Evolutionary conservation across 495 filamentous ascomycete genomes (phyloP), one percentile per base, ranked within the genome.

Genomic region (Penicillium argentinense): DNA sequence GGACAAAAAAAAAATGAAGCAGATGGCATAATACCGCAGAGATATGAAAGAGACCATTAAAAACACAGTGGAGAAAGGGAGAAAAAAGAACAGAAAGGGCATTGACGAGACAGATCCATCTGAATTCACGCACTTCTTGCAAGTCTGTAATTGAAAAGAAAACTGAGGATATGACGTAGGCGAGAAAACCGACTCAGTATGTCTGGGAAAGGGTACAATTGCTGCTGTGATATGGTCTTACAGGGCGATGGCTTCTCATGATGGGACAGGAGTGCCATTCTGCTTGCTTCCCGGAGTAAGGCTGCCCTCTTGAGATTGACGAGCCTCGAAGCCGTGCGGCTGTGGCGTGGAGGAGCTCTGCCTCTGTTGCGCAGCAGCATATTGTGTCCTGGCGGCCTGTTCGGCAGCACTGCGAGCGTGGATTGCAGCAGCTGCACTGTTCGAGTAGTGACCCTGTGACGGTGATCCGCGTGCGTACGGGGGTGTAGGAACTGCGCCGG

Each of bases 371-470:
- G 68, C 61, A 22, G 66, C 66, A 4, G 66, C 71, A 32, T 73
- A 37, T 45, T 78, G 72, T 21, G 68, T 63, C 56, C 68, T 76
- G 2, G 63, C 58, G n/a, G 71, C 68, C 56, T 75, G 75, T 45
- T 77, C 75, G 17, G 69, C 67, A 3, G 69, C 69, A 59, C 62
- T 76, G 30, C 70, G 63, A 40, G 68, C 63, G 44, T 72, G 69
- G 5, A 62, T 62, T n/a, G 60, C 60, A 30, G 72, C 64, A 21
- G 69, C 66, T 32, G 71, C 63, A 18, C 66, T 71, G 37, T 67
- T 69, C 16, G 68, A 56, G 49, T 75, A 73, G 25, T 60, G 49
- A 22, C 49, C 54, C 12, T 71, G 63, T 24, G 64, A 55, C n/a
- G 63, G 59, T 5, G 64, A 55, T 24, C 53, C 56, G n/a, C 25